Evolutionary conservation across 164 flowering plant genomes (phyloP), one percentile per base, ranked within the genome.

Genomic region (Brasenia schreberi): DNA sequence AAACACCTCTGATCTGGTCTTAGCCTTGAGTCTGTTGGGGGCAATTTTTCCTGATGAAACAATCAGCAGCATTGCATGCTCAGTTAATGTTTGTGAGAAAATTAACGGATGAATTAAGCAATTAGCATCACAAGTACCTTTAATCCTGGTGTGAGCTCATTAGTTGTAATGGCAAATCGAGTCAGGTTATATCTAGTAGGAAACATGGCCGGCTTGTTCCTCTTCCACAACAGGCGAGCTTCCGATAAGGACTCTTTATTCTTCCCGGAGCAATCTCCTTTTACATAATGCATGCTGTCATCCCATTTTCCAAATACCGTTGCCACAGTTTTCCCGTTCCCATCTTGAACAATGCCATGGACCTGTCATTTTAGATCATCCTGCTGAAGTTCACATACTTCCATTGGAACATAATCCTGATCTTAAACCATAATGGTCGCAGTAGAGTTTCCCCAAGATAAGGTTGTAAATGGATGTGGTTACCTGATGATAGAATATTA

Each of bases 221-320:
- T 66, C 67, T 88, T 86, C 95, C 95, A 88, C 49, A 88, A 86
- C 65, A 81, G 61, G 52, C 39, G 77, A 56, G 91, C 76, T 65
- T 81, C 82, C 17, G 86, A 72, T 61, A 79, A 65, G 18, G 81
- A 72, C 16, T 82, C 86, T 73, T 83, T 84, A 44, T 80, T 89
- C 73, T 85, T 91, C 39, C 83, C 83, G 14, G 86, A 80, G 67
- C 66, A 82, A 71, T 89, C 97, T 64, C 96, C 99, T 71, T 64
- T 73, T 62, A 88, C 81, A 68, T 81, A 94, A 75, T 94, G 86
- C 90, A 94, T 89, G 79, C 93, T 89, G 70, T 91, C 96, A 71
- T 91, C 93, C 99, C 99, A 94, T 83, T 91, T 94, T 66, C 99
- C 99, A 77, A 89, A 83, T 42, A 94, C 65, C 5, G 99, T 91